Base-by-base conservation (phyloP, 2,329 filamentous ascomycete species). In the Amesomyces nigricolor region DNA sequence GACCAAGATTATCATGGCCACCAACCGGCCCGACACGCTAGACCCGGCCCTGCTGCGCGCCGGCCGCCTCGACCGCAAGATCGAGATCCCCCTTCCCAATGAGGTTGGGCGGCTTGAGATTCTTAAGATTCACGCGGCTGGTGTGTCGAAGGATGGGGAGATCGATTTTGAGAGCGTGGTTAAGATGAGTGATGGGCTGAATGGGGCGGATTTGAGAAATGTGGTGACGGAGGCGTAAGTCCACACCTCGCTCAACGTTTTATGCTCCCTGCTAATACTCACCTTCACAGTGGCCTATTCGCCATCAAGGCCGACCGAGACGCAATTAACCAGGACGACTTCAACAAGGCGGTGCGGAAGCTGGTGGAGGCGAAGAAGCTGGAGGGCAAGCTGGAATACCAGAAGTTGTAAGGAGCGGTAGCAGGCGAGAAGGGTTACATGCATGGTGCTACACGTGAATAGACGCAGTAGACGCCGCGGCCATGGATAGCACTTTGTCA, bases 1-100 rank as follows among this genome's bases (percentile, higher is more conserved):
- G 80, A 99, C 94, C 53, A 99, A 99, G 79, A 99, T 99, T 71
- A 99, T 99, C 77, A 99, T 99, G 95, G 94, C 91, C 38, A 97
- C 94, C 57, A 99, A 99, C 79, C 82, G 94, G 74, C 94, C 92
- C 13, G 92, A 97, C 72, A 97, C 92, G 0, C 83, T 99, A 47
- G 92, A 99, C 69, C 92, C 92, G 35, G 92, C 92, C 1, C 78
- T 99, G 66, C 80, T 99, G 54, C 86, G 92, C 75, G 92, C 92
- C 43, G 92, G 92, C 66, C 88, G 94, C 71, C 79, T 99, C 65
- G 95, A 99, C 73, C 83, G 94, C 64, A 99, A 99, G 81, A 94
- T 99, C 66, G 95, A 99, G 73, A 97, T 99, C 66, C 88, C 92
- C 10, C 78, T 99, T 55, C 94, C 94, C 39, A 99, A 99, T 68